phyloP scores from a whole-genome alignment of 371 early-diverging fungal species.

The Batkoa obscura region DNA sequence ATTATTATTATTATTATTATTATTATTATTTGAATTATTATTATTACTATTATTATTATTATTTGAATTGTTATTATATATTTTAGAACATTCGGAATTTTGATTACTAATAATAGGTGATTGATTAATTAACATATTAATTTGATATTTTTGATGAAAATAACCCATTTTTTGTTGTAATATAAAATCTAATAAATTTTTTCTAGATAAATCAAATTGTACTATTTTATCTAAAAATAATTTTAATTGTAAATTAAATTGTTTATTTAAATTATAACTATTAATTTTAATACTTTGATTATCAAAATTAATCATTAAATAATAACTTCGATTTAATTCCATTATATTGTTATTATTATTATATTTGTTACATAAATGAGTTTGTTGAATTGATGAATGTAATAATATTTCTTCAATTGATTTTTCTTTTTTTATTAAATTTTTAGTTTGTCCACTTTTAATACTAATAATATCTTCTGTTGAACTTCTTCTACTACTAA shows the following conservation, averaged over 20 bases:
- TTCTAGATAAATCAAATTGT: slow-evolving; percentile 28
- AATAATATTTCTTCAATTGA: slow-evolving; percentile 17
- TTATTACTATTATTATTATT: no score
- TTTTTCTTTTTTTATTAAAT: slow-evolving; percentile 11
- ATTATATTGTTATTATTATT: slow-evolving; percentile 3
- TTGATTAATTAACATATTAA: neutral
- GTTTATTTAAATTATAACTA: slow-evolving; percentile 46
- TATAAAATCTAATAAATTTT: slow-evolving; percentile 27
- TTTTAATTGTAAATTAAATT: slow-evolving; percentile 30
- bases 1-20: no score
- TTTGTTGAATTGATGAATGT: slow-evolving; percentile 11
- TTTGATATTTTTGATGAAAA: slow-evolving; percentile 19
- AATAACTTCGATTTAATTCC: slow-evolving; percentile 25
- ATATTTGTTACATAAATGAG: slow-evolving; percentile 10
- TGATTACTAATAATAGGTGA: neutral
- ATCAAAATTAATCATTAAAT: slow-evolving; percentile 31
- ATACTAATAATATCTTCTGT: slow-evolving; percentile 17
- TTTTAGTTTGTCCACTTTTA: slow-evolving; percentile 11
- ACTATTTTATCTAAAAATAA: slow-evolving; percentile 17
- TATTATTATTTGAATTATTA: neutral
- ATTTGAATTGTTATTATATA: no score
- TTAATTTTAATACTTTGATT: slow-evolving; percentile 25
- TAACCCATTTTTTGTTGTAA: slow-evolving; percentile 48
- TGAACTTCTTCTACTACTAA: slow-evolving; percentile 21
- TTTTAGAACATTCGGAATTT: neutral